These are phyloP conservation scores for Sonneratia alba DNA, from an alignment of 345 rosid genomes.

Conservation along the genomic window DNA sequence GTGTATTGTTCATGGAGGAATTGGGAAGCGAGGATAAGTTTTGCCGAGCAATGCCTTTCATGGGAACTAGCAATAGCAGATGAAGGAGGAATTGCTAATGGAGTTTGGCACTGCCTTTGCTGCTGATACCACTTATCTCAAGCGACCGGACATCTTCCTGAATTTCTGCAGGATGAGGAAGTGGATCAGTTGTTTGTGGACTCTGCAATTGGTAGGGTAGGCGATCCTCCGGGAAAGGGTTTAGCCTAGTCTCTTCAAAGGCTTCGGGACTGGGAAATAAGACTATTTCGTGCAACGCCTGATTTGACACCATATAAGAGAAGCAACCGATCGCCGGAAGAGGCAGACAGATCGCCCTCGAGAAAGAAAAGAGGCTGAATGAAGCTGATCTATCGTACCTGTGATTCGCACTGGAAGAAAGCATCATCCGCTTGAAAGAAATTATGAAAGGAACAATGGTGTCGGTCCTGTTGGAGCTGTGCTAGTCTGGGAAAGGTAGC, in stretches of 20 bases:
- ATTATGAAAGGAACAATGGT: slow-evolving; percentile 19
- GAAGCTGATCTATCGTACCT: slow-evolving; percentile 46
- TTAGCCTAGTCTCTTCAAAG: slow-evolving; percentile 48
- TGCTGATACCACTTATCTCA: background rate
- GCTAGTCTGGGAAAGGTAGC: slow-evolving; percentile 23
- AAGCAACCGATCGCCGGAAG: slow-evolving; percentile 26
- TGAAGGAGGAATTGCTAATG: slow-evolving; percentile 56
- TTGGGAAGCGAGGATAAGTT: slow-evolving; percentile 86
- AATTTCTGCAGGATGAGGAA: slow-evolving; percentile 71
- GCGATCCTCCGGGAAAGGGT: slow-evolving; percentile 94
- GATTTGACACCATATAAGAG: slow-evolving; percentile 69
- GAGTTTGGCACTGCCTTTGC: slow-evolving; percentile 35
- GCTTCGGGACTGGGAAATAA: slow-evolving; percentile 68
- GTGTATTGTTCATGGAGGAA: slow-evolving; percentile 46
- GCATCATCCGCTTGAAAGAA: slow-evolving; percentile 41
- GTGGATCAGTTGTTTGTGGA: slow-evolving; percentile 66
- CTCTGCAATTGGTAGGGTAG: slow-evolving; percentile 41
- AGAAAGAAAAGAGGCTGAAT: slow-evolving; percentile 28
- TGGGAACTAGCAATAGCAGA: slow-evolving; percentile 75
- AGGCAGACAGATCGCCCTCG: slow-evolving; percentile 23
- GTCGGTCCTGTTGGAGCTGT: slow-evolving; percentile 11
- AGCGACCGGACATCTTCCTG: background rate
- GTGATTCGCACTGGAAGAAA: slow-evolving; percentile 67
- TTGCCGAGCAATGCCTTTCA: slow-evolving; percentile 72
- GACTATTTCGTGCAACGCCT: slow-evolving; percentile 49